These are phyloP conservation scores for Mikania micrantha DNA, from an alignment of 129 eudicot genomes.

Conservation along the genomic window DNA sequence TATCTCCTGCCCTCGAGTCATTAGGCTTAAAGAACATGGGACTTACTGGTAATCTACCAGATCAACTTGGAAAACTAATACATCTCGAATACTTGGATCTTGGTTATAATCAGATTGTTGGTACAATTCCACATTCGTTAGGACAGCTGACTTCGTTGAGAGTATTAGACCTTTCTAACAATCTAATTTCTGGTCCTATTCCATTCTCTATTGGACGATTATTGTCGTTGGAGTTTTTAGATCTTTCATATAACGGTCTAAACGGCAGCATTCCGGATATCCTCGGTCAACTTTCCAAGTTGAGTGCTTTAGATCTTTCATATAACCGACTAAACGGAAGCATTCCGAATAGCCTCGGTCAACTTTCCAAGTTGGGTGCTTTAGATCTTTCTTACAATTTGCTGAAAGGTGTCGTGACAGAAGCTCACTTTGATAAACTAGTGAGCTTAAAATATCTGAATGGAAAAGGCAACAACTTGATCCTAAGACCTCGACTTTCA, in stretches of 20 bases:
- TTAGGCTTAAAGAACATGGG: not conserved
- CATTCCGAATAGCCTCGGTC: constrained; percentile 6
- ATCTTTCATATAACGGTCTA: not conserved
- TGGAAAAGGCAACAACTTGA: not conserved
- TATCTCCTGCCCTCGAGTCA: not conserved
- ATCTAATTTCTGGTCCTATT: not conserved
- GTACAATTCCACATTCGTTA: not conserved
- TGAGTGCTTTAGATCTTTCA: not conserved
- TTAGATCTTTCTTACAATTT: not conserved
- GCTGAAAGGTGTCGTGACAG: not conserved
- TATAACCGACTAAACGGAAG: not conserved
- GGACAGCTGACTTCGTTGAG: not conserved
- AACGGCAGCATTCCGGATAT: not conserved
- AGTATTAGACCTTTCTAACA: not conserved
- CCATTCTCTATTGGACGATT: not conserved
- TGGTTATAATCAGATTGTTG: not conserved
- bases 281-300: not conserved
- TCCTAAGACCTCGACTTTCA: not conserved
- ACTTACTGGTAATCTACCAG: not conserved
- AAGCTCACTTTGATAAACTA: not conserved
- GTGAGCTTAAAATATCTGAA: not conserved
- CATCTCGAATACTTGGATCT: not conserved
- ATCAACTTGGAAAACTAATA: not conserved
- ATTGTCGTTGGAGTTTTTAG: not conserved
- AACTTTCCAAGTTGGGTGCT: not conserved